phyloP scores from a whole-genome alignment of 2,329 filamentous ascomycete genomes.

The Rutstroemia sp. region DNA sequence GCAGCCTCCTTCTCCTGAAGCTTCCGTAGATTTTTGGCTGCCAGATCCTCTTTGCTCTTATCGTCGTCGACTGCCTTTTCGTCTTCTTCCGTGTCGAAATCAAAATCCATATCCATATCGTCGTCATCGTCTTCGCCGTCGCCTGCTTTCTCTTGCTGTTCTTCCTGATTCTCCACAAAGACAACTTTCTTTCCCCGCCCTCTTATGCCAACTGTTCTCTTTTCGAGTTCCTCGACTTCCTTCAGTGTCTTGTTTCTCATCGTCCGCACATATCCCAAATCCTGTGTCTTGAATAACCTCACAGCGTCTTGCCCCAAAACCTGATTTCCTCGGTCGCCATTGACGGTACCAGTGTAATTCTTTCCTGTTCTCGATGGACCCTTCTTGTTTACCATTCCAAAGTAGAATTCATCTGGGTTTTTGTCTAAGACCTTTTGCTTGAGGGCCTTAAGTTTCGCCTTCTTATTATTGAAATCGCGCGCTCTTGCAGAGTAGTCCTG shows the following conservation, averaged over 20 bases:
- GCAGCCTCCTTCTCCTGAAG: conserved; percentile 38
- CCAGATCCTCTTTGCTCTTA: conserved; percentile 15
- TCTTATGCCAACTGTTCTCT: conserved; percentile 39
- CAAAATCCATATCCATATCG: conserved; percentile 23
- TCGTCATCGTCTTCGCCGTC: conserved; percentile 14
- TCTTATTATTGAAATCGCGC: conserved; percentile 59
- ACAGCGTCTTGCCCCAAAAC: conserved; percentile 49
- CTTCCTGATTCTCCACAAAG: conserved; percentile 29
- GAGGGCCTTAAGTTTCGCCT: conserved; percentile 50
- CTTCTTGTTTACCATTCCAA: conserved; percentile 57
- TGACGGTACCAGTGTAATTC: conserved; percentile 47
- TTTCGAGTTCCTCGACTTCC: conserved; percentile 48
- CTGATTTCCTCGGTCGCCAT: conserved; percentile 50
- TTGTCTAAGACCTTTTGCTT: conserved; percentile 55
- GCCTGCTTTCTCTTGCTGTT: conserved; percentile 17
- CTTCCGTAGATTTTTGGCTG: conserved; percentile 31
- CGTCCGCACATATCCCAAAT: conserved; percentile 56
- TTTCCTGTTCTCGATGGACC: conserved; percentile 47
- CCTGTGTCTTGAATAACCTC: conserved; percentile 61
- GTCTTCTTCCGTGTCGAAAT: conserved; percentile 14
- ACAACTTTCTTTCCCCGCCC: conserved; percentile 30
- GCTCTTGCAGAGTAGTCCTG: conserved; percentile 60
- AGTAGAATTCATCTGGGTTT: conserved; percentile 69
- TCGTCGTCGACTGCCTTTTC: conserved; percentile 14
- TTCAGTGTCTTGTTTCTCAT: conserved; percentile 52